Base-by-base conservation (phyloP, 139 green algal genomes). In the Chlamydomonas urium region DNA sequence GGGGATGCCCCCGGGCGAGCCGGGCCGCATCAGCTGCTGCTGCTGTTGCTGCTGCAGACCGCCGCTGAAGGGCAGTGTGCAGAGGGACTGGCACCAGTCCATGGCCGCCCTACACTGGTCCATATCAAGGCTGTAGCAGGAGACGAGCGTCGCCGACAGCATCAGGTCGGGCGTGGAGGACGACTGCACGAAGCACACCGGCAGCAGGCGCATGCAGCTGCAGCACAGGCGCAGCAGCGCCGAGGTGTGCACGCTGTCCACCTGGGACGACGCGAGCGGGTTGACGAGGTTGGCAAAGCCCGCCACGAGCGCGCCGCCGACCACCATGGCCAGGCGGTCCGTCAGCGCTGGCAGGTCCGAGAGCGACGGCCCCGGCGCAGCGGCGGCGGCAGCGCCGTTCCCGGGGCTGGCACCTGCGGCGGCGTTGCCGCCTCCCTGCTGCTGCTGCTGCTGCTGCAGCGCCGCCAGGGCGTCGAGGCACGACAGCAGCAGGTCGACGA, bases 31-130 rank as follows among this genome's bases (percentile, higher is more conserved):
- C 53, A 14, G 10, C 19, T 8, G 53, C 10, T 10, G 53, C 10
- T 34, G 53, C 53, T 63, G 53, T 14, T 21, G 26, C 53, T 26
- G 26, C 10, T 26, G 53, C 19, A 63, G n/a, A n/a, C n/a, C n/a
- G n/a, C n/a, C n/a, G n/a, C n/a, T n/a, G n/a, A 63, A 63, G 10
- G 53, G 53, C 26, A 32, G 26, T 6, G 53, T 63, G 53, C 53
- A 63, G 17, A 63, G 53, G 6, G 17, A 34, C n/a, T 34, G 53
- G 24, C n/a, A 63, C 53, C 53, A 63, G 53, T 63, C 53, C 53
- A 63, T 63, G n/a, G 26, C 53, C 29, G 53, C 10, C 10, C 53
- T 14, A 33, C 53, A 63, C 53, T 63, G 53, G 6, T 63, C 53
- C 6, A 10, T 63, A 21, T 63, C 26, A 21, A 34, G 53, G 53